Conservation (phyloP, 129 eudicot genomes). For the Arctium minus region DNA sequence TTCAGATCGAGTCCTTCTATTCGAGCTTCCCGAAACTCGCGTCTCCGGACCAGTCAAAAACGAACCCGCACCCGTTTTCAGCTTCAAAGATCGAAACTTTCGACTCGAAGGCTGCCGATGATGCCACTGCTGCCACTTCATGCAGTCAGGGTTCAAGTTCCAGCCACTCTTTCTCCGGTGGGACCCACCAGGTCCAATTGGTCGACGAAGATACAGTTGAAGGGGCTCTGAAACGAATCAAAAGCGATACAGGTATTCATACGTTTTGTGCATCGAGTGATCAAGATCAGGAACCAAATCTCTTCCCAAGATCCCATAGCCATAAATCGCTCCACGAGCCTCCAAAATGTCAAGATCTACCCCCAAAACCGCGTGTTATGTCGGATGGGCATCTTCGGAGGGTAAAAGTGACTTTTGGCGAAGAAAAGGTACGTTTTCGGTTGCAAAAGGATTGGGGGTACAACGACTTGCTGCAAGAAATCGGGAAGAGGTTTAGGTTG, state of each 20-base stretch:
- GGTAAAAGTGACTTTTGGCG: constrained; percentile 74
- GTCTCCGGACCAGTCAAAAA: constrained; percentile 52
- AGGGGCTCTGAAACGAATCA: constrained; percentile 37
- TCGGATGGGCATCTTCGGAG: constrained; percentile 40
- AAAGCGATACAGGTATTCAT: constrained; percentile 45
- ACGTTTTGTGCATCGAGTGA: constrained; percentile 22
- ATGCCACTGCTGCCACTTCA: constrained; percentile 51
- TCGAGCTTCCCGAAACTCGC: constrained; percentile 76
- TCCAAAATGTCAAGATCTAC: constrained; percentile 19
- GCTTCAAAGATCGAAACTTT: constrained; percentile 30
- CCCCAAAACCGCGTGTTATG: constrained; percentile 29
- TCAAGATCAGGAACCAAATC: constrained; percentile 37
- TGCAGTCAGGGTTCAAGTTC: constrained; percentile 75
- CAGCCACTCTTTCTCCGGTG: constrained; percentile 57
- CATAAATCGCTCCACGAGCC: constrained; percentile 39
- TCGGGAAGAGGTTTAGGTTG: constrained; percentile 56
- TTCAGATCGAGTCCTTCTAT: constrained; percentile 76
- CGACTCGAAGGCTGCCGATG: constrained; percentile 22
- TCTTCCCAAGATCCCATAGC: constrained; percentile 54
- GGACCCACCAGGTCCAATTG: constrained; percentile 32
- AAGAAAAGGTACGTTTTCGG: constrained; percentile 78
- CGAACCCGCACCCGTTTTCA: constrained; percentile 31
- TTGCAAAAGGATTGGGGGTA: constrained; percentile 59
- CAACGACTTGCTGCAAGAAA: constrained; percentile 55
- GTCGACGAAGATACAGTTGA: constrained; percentile 25